A percentile compares a stretch with the other conserved stretches of the same genome.
Evolutionary conservation across 345 rosid species (phyloP).

Genomic region (Melastoma malabathricum): DNA sequence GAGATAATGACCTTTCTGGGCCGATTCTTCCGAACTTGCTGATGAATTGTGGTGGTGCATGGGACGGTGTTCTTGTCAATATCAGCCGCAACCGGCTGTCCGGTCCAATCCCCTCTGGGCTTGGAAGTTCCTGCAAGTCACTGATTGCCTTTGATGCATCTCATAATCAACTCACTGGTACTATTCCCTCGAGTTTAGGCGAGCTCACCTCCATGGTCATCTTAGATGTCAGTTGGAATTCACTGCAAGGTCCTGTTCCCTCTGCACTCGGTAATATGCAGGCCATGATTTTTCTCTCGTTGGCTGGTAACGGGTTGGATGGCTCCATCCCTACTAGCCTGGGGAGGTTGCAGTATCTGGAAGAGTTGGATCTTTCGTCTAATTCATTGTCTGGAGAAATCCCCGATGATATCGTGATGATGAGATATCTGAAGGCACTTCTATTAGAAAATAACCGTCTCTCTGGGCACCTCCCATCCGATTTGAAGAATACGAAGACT

Average conservation of each 20-base stretch:
- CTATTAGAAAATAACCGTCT: conserved; percentile 46
- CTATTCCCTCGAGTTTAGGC: conserved; percentile 29
- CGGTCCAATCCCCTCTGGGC: conserved; percentile 30
- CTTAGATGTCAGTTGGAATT: conserved; percentile 40
- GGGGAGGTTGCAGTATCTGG: conserved; percentile 25
- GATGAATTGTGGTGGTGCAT: conserved; percentile 22
- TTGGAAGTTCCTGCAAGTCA: conserved; percentile 34
- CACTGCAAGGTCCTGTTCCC: conserved; percentile 35
- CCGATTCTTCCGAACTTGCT: conserved; percentile 33
- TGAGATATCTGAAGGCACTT: conserved; percentile 37
- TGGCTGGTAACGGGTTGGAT: conserved; percentile 38
- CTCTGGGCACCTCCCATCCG: conserved; percentile 46
- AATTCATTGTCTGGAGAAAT: conserved; percentile 46
- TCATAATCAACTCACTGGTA: conserved; percentile 35
- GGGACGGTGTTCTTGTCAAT: conserved; percentile 29
- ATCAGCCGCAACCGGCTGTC: conserved; percentile 39
- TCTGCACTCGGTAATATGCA: conserved; percentile 20
- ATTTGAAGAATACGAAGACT: conserved; percentile 26
- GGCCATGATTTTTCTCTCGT: conserved; percentile 31
- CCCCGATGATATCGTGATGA: conserved; percentile 26
- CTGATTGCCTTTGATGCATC: conserved; percentile 37
- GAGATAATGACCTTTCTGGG: conserved; percentile 39
- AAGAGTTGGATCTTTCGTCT: conserved; percentile 44
- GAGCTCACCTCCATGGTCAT: conserved; percentile 27
- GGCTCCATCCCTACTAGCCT: conserved; percentile 41